Percentiles rank a stretch among this genome's conserved stretches.
Evolutionary conservation across 192 early-diverging fungal genomes (phyloP).

Genomic region (Coemansia sp.): DNA sequence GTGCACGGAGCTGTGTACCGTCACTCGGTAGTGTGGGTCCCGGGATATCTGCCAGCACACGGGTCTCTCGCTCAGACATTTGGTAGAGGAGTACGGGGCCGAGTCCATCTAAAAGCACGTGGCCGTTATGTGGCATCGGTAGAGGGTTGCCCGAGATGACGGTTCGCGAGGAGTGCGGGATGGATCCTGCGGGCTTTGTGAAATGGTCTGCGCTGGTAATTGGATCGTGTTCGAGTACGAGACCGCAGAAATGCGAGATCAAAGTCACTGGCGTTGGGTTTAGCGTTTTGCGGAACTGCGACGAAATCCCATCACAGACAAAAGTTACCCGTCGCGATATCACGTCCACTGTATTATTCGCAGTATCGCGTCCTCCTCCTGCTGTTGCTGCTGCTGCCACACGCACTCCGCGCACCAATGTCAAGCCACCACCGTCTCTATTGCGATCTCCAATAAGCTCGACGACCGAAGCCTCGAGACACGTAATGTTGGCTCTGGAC

Average conservation of each 20-base stretch:
- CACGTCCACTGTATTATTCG: too few species aligned
- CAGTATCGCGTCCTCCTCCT: background rate
- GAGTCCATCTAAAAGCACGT: constrained; percentile 86
- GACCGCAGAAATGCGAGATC: constrained; percentile 52
- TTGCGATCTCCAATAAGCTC: constrained; percentile 58
- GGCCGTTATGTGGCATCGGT: constrained; percentile 86
- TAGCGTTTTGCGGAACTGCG: constrained; percentile 81
- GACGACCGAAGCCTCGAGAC: constrained; percentile 77
- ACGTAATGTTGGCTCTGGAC: constrained; percentile 65
- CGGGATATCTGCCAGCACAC: constrained; percentile 91
- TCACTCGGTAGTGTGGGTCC: constrained; percentile 75
- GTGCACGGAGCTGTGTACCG: constrained; percentile 51
- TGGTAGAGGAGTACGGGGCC: constrained; percentile 93
- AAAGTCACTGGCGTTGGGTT: constrained; percentile 19
- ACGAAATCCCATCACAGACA: constrained; percentile 94
- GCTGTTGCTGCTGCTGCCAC: constrained; percentile 14
- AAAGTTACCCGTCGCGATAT: constrained; percentile 65
- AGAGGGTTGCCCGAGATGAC: constrained; percentile 45
- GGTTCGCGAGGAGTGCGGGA: background rate
- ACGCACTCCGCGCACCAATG: constrained; percentile 22
- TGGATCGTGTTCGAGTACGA: constrained; percentile 48
- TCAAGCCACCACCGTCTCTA: background rate
- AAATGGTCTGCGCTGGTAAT: constrained; percentile 76
- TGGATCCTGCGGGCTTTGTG: constrained; percentile 69
- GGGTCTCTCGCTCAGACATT: constrained; percentile 84